Conservation (phyloP, 2,329 filamentous ascomycete species). For the Berkeleyomyces rouxiae region DNA sequence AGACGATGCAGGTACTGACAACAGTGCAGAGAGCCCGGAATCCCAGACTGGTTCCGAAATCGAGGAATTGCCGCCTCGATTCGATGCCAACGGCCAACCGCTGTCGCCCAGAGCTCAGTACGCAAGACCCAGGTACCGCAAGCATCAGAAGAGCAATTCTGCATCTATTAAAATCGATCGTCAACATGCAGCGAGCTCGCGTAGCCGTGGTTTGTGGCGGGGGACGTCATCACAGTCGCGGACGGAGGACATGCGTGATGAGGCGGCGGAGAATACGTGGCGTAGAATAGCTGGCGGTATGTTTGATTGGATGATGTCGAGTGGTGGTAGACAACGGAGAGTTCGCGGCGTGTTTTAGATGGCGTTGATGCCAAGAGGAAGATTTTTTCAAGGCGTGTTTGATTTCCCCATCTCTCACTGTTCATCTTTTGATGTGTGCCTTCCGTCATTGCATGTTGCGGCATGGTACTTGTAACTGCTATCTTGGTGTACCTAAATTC, state of each 20-base stretch:
- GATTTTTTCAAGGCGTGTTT: background rate
- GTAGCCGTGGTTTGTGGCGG: background rate
- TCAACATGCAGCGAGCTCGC: background rate
- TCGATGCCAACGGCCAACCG: slow-evolving; percentile 28
- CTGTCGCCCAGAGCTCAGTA: slow-evolving; percentile 16
- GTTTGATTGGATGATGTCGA: background rate
- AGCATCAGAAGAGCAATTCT: background rate
- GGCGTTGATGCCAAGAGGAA: background rate
- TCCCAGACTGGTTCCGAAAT: slow-evolving; percentile 23
- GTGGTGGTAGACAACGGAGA: background rate
- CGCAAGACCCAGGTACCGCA: background rate
- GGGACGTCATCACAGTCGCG: background rate
- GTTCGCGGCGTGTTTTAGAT: background rate
- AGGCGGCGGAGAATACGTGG: background rate
- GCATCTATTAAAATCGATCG: background rate
- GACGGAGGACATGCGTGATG: background rate
- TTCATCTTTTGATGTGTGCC: background rate
- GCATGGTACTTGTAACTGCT: background rate
- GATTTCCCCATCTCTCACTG: background rate
- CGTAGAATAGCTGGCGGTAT: background rate
- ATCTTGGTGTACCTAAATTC: background rate
- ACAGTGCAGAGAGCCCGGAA: slow-evolving; percentile 5
- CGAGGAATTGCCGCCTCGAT: slow-evolving; percentile 31
- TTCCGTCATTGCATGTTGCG: background rate
- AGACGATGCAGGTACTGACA: background rate